These are phyloP conservation scores for Cladochytrium replicatum DNA, from an alignment of 192 early-diverging fungal genomes.

Conservation along the genomic window DNA sequence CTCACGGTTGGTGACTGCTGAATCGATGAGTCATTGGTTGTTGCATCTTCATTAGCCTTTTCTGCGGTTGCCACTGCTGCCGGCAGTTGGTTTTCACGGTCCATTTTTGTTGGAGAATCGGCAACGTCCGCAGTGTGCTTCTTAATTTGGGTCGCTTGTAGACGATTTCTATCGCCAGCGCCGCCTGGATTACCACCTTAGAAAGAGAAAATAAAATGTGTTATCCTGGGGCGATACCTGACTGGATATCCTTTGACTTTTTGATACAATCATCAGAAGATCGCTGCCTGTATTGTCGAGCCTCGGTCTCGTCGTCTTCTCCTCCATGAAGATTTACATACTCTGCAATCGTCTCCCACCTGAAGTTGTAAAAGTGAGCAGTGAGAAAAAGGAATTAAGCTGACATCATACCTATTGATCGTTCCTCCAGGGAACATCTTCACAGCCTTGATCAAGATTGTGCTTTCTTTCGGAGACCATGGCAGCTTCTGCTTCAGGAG, in stretches of 20 bases:
- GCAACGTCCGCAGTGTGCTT: constrained; percentile 15
- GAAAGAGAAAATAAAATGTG: not conserved
- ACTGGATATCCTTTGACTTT: constrained; percentile 58
- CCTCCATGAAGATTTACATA: constrained; percentile 67
- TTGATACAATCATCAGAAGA: constrained; percentile 60
- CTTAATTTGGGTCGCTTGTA: constrained; percentile 21
- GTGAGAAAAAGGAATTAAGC: not conserved
- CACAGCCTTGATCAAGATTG: constrained; percentile 65
- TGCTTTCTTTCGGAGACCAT: constrained; percentile 65
- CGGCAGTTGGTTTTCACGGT: constrained; percentile 14
- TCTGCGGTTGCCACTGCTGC: too few relatives aligned
- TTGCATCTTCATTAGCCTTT: too few relatives aligned
- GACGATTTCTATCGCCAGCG: constrained; percentile 20
- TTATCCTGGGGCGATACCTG: constrained; percentile 37
- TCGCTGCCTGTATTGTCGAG: constrained; percentile 18
- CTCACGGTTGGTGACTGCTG: too few relatives aligned
- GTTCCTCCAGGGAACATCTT: constrained; percentile 77
- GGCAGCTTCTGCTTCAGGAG: too few relatives aligned
- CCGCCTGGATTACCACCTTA: not conserved
- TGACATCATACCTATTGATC: constrained; percentile 29
- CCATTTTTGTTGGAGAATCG: constrained; percentile 22
- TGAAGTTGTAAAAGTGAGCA: too few relatives aligned
- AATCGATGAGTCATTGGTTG: constrained; percentile 1
- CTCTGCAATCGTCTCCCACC: constrained; percentile 72
- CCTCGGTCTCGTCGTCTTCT: constrained; percentile 29